A percentile compares a stretch with the other conserved stretches of the same genome.
Conservation (phyloP, 257 asterid genomes). For the Jacaranda mimosifolia region DNA sequence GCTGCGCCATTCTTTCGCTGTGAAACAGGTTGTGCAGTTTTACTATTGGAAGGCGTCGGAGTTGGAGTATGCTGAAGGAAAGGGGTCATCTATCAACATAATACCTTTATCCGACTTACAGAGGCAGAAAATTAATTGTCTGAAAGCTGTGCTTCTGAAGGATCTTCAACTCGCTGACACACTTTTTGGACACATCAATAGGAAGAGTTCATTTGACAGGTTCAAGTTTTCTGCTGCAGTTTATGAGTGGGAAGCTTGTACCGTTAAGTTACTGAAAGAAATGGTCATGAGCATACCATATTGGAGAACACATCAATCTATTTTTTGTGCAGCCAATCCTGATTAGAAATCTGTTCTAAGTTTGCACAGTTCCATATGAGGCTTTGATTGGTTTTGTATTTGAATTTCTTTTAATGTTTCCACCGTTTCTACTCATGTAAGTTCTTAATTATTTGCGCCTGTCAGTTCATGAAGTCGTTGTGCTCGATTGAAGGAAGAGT, state of each 20-base stretch:
- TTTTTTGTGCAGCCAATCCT: constrained; percentile 46
- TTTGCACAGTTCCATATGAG: background rate
- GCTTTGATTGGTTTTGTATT: background rate
- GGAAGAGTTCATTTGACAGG: constrained; percentile 45
- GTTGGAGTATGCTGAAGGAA: constrained; percentile 32
- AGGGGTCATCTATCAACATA: constrained; percentile 33
- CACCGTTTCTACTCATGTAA: no score
- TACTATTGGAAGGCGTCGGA: constrained; percentile 60
- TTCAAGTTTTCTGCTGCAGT: constrained; percentile 51
- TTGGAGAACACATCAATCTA: constrained; percentile 68
- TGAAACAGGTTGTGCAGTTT: constrained; percentile 67
- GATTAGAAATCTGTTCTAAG: constrained; percentile 8
- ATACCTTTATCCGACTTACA: constrained; percentile 47
- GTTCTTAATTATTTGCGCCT: no score
- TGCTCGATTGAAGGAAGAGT: no score
- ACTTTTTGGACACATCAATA: constrained; percentile 38
- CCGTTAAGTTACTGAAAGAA: constrained; percentile 51
- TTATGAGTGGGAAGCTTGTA: constrained; percentile 75
- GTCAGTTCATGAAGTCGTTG: no score
- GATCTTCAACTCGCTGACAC: constrained; percentile 49
- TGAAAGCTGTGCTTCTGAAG: constrained; percentile 53
- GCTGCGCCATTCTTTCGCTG: background rate
- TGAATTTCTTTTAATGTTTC: no score
- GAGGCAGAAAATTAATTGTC: constrained; percentile 36
- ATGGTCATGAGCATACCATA: constrained; percentile 55